These are phyloP conservation scores for Xylariomycetidae sp. DNA, from an alignment of 2,329 filamentous ascomycete species.

Conservation along the genomic window DNA sequence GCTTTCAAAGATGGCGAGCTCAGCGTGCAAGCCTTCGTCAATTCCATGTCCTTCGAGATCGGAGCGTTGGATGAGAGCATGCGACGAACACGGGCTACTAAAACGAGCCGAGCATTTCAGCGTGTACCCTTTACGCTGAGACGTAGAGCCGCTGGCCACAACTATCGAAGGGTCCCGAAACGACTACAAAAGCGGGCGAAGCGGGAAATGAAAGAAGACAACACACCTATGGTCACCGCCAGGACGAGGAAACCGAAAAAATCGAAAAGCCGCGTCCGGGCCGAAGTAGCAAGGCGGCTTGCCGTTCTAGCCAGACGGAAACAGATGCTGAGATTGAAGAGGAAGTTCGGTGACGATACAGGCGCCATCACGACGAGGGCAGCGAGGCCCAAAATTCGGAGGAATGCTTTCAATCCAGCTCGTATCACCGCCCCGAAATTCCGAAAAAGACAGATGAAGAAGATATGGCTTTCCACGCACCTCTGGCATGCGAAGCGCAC, in stretches of 20 bases:
- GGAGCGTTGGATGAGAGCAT: conserved; percentile 78
- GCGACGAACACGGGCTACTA: conserved; percentile 58
- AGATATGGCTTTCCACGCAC: conserved; percentile 94
- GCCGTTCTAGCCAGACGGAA: conserved; percentile 54
- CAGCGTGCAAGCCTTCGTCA: conserved; percentile 77
- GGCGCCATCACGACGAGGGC: conserved; percentile 33
- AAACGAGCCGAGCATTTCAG: conserved; percentile 75
- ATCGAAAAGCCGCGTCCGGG: conserved; percentile 55
- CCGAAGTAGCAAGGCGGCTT: conserved; percentile 70
- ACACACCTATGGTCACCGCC: conserved; percentile 72
- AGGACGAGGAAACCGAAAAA: conserved; percentile 56
- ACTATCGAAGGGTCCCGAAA: conserved; percentile 82
- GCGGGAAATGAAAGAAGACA: conserved; percentile 78
- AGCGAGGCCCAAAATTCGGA: conserved; percentile 61
- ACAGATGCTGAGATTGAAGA: conserved; percentile 31
- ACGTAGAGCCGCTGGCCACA: conserved; percentile 87
- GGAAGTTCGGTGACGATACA: conserved; percentile 25
- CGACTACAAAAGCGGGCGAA: conserved; percentile 64
- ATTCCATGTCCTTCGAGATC: conserved; percentile 84
- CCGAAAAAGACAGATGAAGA: conserved; percentile 76
- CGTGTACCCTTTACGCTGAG: conserved; percentile 79
- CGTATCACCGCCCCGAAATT: conserved; percentile 55
- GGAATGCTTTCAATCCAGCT: conserved; percentile 62
- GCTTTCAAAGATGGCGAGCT: conserved; percentile 68
- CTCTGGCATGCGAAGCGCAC: conserved; percentile 90